Evolutionary conservation across 371 early-diverging fungal genomes (phyloP), one percentile per base, ranked within the genome.

Genomic region (Saksenaea vasiformis): DNA sequence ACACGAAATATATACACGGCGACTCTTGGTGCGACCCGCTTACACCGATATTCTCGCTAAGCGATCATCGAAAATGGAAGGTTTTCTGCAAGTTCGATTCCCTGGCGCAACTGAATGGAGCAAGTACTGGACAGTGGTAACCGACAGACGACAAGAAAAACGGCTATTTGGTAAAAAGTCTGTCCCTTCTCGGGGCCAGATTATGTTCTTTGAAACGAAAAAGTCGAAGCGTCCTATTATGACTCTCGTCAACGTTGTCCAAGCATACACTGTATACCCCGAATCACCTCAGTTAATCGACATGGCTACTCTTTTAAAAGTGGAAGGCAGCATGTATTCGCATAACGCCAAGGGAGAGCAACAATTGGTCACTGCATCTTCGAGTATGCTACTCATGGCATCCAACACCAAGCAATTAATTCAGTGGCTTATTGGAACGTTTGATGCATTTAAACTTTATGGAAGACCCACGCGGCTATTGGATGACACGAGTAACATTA

Each of bases 181-280:
- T 0, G 72, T 80, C 0, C 74, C 78, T 1, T 72, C 83, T 7
- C 72, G 77, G 17, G 88, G 84, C 24, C 85, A 84, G 37, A 69
- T 87, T 54, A 71, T 80, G 60, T 87, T 90, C 61, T 88, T 78
- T 54, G 84, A 84, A 35, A 72, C 74, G 54, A 83, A 81, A 67
- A 86, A 84, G 64, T 66, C 85, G 38, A 89, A 85, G 68, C 67
- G 68, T 14, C 88, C 88, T 5, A 67, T 83, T 27, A 74, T 86
- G 64, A 78, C 78, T 13, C 64, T 90, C 59, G 73, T 76, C 57
- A 81, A 87, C 57, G 85, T 88, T 41, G 81, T 81, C 54, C 87
- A 87, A 59, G 89, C 85, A 1, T 92, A 93, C 56, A 87, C 90
- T 5, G 78, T 92, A 43, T 93, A 89, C 66, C 93, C 92, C 34